Percentiles rank a stretch among this genome's conserved stretches.
Evolutionary conservation across 371 early-diverging fungal species (phyloP).

Genomic region (Mucor circinelloides): DNA sequence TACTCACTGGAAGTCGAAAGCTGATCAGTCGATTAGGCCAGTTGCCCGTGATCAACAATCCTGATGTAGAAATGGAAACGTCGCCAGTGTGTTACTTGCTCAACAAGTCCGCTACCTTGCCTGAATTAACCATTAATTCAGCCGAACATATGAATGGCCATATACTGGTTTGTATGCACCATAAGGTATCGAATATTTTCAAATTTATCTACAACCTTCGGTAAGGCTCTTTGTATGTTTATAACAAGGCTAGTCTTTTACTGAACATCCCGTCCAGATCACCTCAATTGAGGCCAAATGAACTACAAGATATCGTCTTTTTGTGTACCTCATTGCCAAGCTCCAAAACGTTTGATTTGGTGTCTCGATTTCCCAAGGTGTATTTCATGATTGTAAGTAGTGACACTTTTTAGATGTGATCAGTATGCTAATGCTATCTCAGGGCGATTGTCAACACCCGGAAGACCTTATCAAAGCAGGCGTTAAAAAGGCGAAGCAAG

Average conservation of each 20-base stretch:
- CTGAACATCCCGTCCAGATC: conserved; percentile 24
- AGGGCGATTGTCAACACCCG: conserved; percentile 62
- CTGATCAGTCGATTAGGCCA: conserved; percentile 22
- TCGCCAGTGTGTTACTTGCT: conserved; percentile 55
- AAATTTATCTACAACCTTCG: conserved; percentile 50
- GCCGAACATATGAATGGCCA: conserved; percentile 42
- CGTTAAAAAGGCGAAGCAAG: conserved; percentile 56
- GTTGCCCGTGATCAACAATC: conserved; percentile 9
- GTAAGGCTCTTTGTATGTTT: conserved; percentile 7
- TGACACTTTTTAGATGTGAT: background rate
- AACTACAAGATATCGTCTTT: conserved; percentile 58
- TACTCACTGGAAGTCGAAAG: conserved; percentile 28
- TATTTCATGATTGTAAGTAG: conserved; percentile 54
- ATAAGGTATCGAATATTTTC: conserved; percentile 46
- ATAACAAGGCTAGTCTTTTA: too few relatives aligned
- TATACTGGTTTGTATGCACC: conserved; percentile 51
- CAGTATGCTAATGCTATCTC: background rate
- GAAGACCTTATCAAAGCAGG: conserved; percentile 63
- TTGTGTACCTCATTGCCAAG: conserved; percentile 48
- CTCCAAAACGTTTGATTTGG: conserved; percentile 43
- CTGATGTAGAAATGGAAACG: conserved; percentile 25
- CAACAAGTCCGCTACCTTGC: conserved; percentile 33
- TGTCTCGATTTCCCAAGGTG: conserved; percentile 57
- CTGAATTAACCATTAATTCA: conserved; percentile 33
- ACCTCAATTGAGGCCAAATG: conserved; percentile 38